A percentile compares a stretch with the other conserved stretches of the same genome.
These are phyloP conservation scores for Coemansia sp. DNA, from an alignment of 192 early-diverging fungal genomes.

Conservation along the genomic window DNA sequence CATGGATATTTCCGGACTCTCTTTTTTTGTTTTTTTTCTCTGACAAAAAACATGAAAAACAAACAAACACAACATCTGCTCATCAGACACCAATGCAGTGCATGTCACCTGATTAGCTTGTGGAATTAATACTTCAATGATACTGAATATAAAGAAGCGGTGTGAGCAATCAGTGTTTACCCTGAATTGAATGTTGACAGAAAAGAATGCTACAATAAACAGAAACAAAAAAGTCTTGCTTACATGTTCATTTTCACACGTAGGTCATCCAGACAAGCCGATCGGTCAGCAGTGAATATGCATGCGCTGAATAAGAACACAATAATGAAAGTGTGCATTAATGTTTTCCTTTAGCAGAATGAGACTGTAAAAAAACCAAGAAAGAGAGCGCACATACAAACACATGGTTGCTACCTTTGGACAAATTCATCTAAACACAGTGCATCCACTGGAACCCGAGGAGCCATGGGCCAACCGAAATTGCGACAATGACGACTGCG, in stretches of 20 bases:
- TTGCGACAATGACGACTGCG: background rate
- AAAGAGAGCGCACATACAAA: too few relatives aligned
- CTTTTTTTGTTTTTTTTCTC: too few relatives aligned
- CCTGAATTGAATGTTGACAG: background rate
- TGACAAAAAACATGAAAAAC: background rate
- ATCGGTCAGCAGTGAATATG: conserved; percentile 12
- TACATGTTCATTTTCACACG: conserved; percentile 5
- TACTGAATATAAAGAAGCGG: background rate
- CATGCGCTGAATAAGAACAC: conserved; percentile 1
- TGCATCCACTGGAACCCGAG: too few relatives aligned
- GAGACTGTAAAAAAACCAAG: too few relatives aligned
- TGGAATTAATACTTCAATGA: conserved; percentile 1
- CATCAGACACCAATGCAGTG: background rate
- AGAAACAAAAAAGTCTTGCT: background rate
- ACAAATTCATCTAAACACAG: background rate
- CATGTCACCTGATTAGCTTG: background rate
- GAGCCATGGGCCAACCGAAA: too few relatives aligned
- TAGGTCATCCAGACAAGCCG: conserved; percentile 4
- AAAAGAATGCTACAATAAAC: background rate
- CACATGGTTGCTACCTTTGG: background rate
- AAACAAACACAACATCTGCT: background rate
- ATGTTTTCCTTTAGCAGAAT: background rate
- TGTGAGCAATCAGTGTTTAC: conserved; percentile 2
- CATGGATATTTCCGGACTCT: too few relatives aligned
- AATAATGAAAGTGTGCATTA: background rate